phyloP scores from a whole-genome alignment of 441 rosid genomes.

The Biscutella laevigata region DNA sequence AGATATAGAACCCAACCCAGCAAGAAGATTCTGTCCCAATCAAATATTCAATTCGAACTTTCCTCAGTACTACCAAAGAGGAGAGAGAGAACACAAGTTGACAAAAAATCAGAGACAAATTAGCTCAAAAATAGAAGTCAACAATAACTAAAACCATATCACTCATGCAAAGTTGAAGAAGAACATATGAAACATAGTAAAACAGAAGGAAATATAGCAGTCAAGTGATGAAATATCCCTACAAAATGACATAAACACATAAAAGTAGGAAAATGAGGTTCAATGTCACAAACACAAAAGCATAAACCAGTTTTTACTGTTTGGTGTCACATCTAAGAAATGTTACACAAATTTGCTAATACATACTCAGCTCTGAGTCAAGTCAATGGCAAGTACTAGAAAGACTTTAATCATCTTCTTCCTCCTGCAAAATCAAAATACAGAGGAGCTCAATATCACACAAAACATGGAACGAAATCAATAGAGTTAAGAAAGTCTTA shows the following conservation, averaged over 20 bases:
- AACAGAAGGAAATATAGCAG: constrained; percentile 3
- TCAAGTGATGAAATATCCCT: constrained; percentile 21
- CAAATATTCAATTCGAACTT: neutral
- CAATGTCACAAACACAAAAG: constrained; percentile 19
- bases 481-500: neutral
- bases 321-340: constrained; percentile 14
- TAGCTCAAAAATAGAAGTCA: neutral
- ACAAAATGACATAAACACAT: constrained; percentile 16
- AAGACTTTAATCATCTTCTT: constrained; percentile 12
- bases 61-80: neutral
- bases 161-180: neutral
- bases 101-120: constrained; percentile 2
- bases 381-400: constrained; percentile 15
- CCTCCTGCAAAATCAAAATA: constrained; percentile 15
- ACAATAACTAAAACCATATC: neutral
- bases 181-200: neutral
- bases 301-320: constrained; percentile 13
- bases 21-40: neutral
- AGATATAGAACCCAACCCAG: too few species aligned
- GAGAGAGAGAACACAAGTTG: constrained; percentile 1
- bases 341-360: constrained; percentile 13
- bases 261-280: constrained; percentile 7
- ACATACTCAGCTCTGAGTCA: constrained; percentile 26
- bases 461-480: neutral
- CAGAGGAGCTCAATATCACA: neutral